phyloP scores from a whole-genome alignment of 2,329 filamentous ascomycete species.

The Fusarium sp. region DNA sequence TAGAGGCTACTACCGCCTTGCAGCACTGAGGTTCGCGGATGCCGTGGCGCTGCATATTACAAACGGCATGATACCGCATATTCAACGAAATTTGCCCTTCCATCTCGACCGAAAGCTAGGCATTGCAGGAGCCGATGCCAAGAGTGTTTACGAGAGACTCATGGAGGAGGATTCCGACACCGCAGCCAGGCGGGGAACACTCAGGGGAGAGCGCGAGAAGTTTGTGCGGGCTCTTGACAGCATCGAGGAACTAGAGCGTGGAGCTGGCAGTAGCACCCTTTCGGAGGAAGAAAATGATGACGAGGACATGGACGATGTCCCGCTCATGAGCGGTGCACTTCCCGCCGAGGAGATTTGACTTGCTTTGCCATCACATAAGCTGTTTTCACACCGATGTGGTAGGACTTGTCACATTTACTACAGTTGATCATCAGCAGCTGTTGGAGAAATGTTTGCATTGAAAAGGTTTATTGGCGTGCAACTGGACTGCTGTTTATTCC shows the following conservation, averaged over 20 bases:
- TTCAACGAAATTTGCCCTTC: constrained; percentile 50
- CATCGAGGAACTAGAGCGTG: constrained; percentile 54
- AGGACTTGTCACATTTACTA: not conserved
- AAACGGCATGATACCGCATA: constrained; percentile 57
- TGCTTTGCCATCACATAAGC: not conserved
- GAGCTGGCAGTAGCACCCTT: constrained; percentile 34
- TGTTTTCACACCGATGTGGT: not conserved
- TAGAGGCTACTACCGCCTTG: constrained; percentile 74
- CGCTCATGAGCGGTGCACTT: constrained; percentile 36
- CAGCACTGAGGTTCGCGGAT: constrained; percentile 71
- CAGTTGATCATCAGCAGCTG: not conserved
- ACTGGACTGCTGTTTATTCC: not conserved
- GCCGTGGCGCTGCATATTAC: constrained; percentile 56
- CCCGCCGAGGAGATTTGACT: constrained; percentile 32
- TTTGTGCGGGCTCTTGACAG: constrained; percentile 56
- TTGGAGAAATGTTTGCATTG: not conserved
- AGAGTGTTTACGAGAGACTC: constrained; percentile 49
- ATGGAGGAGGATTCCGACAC: constrained; percentile 60
- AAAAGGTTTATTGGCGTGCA: not conserved
- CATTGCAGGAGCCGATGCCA: constrained; percentile 44
- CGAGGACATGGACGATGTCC: constrained; percentile 13
- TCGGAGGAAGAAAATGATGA: constrained; percentile 28
- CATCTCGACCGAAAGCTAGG: constrained; percentile 57
- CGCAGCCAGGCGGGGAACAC: constrained; percentile 50
- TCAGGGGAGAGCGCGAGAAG: constrained; percentile 56